These are phyloP conservation scores for Pseudocercospora vitis DNA, from an alignment of 2,329 filamentous ascomycete species.

Conservation along the genomic window DNA sequence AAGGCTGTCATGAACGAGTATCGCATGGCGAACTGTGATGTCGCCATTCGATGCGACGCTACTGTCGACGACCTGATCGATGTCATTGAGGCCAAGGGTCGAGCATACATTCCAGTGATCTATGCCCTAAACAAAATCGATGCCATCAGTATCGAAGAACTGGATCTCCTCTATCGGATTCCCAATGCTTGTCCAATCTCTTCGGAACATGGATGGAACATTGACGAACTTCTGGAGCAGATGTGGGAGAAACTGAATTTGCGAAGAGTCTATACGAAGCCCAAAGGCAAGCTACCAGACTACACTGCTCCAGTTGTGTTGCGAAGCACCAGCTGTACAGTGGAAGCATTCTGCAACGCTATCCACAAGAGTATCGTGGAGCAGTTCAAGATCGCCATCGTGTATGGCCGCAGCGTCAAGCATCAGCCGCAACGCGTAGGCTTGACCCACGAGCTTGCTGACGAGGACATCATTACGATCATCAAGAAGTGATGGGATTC, in stretches of 20 bases:
- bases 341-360: constrained; percentile 97
- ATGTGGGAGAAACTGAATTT: constrained; percentile 98
- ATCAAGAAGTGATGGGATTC: constrained; percentile 34
- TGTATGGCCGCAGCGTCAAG: constrained; percentile 97
- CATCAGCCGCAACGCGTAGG: constrained; percentile 97
- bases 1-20: constrained; percentile 98
- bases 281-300: constrained; percentile 91
- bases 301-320: constrained; percentile 90
- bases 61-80: constrained; percentile 98
- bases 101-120: constrained; percentile 97
- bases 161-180: constrained; percentile 93
- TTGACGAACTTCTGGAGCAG: constrained; percentile 92
- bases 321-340: constrained; percentile 75
- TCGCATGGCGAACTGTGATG: constrained; percentile 92
- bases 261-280: constrained; percentile 93
- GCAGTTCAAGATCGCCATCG: constrained; percentile 91
- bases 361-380: constrained; percentile 97
- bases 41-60: constrained; percentile 95
- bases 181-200: constrained; percentile 97
- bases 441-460: constrained; percentile 82
- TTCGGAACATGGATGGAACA: constrained; percentile 92
- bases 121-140: constrained; percentile 99
- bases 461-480: constrained; percentile 79
- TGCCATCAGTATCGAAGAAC: constrained; percentile 93
- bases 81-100: constrained; percentile 86